These are phyloP conservation scores for Xylariaceae sp. DNA, from an alignment of 2,329 filamentous ascomycete genomes.

Conservation along the genomic window DNA sequence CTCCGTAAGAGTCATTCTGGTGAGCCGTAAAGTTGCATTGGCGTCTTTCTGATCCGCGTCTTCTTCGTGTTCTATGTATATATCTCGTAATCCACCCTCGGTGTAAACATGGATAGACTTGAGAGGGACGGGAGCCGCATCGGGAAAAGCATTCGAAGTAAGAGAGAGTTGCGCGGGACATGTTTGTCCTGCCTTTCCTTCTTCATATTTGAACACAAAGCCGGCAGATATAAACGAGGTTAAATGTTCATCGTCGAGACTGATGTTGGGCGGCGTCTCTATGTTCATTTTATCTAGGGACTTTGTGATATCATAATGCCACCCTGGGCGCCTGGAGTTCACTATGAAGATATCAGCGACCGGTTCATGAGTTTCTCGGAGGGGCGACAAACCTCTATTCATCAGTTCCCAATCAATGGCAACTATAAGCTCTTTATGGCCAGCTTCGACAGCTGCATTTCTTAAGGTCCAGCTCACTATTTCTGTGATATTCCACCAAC, in stretches of 20 bases:
- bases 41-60: conserved; percentile 7
- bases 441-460: conserved; percentile 48
- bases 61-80: conserved; percentile 45
- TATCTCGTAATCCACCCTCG: conserved; percentile 51
- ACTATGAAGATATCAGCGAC: conserved; percentile 35
- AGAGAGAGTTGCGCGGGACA: conserved; percentile 55
- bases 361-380: neutral
- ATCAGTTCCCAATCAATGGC: conserved; percentile 62
- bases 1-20: conserved; percentile 23
- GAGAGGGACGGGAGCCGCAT: conserved; percentile 48
- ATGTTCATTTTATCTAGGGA: conserved; percentile 48
- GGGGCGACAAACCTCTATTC: conserved; percentile 45
- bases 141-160: conserved; percentile 49
- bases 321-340: conserved; percentile 50
- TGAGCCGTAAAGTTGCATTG: conserved; percentile 18
- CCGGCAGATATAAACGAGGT: conserved; percentile 50
- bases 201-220: conserved; percentile 54
- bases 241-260: conserved; percentile 46
- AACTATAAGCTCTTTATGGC: conserved; percentile 52
- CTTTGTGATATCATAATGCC: conserved; percentile 57
- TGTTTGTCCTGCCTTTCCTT: conserved; percentile 57
- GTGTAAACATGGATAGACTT: conserved; percentile 50
- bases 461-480: conserved; percentile 58
- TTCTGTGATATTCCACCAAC: conserved; percentile 56
- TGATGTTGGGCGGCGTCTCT: conserved; percentile 44